Conservation (phyloP, 148 eudicot species). For the Chenopodium berlandieri region DNA sequence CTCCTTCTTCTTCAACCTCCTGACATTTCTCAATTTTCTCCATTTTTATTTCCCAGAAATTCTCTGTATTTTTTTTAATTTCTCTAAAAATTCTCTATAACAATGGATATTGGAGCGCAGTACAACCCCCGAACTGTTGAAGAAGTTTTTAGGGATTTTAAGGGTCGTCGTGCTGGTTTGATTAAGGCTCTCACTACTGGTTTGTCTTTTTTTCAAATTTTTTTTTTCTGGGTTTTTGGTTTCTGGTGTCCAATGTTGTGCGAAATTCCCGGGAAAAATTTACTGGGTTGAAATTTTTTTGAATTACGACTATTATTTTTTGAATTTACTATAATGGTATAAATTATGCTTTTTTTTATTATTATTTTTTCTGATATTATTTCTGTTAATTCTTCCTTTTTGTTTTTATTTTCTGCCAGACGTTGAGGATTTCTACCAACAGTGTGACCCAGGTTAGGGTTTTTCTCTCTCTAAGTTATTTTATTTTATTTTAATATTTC, state of each 20-base stretch:
- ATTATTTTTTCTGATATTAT: background rate
- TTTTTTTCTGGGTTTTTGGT: background rate
- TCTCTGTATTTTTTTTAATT: background rate
- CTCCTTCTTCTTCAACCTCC: background rate
- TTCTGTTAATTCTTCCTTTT: background rate
- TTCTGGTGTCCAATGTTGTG: conserved; percentile 7
- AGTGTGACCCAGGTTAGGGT: conserved; percentile 51
- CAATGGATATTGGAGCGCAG: conserved; percentile 44
- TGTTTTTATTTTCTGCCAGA: conserved; percentile 25
- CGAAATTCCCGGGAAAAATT: conserved; percentile 6
- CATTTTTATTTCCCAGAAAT: background rate
- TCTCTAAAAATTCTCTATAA: background rate
- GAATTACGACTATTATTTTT: background rate
- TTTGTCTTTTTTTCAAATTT: background rate
- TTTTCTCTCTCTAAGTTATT: conserved; percentile 16
- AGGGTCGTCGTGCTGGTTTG: conserved; percentile 51
- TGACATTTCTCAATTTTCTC: background rate
- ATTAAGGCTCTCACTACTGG: conserved; percentile 59
- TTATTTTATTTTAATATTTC: background rate
- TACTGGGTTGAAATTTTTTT: conserved; percentile 2
- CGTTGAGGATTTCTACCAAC: conserved; percentile 42
- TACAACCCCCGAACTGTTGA: conserved; percentile 57
- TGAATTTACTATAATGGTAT: background rate
- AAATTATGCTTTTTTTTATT: background rate
- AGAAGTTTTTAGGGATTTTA: conserved; percentile 64